phyloP scores from a whole-genome alignment of 495 filamentous ascomycete species.

The Daldinia caldariorum region DNA sequence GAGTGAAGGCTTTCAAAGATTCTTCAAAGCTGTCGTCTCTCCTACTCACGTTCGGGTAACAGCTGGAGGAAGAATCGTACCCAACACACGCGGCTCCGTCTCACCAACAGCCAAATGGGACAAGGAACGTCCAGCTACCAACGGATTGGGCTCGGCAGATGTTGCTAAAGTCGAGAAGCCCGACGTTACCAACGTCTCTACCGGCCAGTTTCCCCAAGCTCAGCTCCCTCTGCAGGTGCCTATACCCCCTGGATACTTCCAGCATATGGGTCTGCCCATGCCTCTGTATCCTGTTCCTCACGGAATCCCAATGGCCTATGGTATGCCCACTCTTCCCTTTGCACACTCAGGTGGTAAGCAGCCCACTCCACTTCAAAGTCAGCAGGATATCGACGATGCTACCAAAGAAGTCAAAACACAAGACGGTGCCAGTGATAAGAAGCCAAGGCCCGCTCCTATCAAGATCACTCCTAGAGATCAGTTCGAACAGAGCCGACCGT shows the following conservation, averaged over 20 bases:
- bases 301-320: constrained; percentile 47
- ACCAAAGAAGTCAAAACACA: constrained; percentile 40
- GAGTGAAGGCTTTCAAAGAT: constrained; percentile 64
- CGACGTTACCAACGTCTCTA: not conserved
- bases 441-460: constrained; percentile 47
- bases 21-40: constrained; percentile 65
- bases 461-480: constrained; percentile 57
- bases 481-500: constrained; percentile 57
- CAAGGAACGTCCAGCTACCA: constrained; percentile 45
- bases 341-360: constrained; percentile 21
- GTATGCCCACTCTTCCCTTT: constrained; percentile 34
- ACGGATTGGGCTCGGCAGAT: constrained; percentile 31
- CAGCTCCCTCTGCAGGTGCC: constrained; percentile 28
- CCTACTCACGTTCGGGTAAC: constrained; percentile 65
- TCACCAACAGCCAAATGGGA: constrained; percentile 57
- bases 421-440: constrained; percentile 46
- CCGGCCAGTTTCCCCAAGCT: constrained; percentile 41
- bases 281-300: constrained; percentile 40
- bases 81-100: constrained; percentile 60
- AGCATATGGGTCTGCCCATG: constrained; percentile 43
- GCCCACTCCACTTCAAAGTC: constrained; percentile 5
- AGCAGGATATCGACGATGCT: constrained; percentile 39
- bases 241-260: constrained; percentile 18
- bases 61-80: constrained; percentile 65
- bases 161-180: constrained; percentile 29